Evolutionary conservation across 192 early-diverging fungal genomes (phyloP).

Genomic region (Linnemannia zychae): DNA sequence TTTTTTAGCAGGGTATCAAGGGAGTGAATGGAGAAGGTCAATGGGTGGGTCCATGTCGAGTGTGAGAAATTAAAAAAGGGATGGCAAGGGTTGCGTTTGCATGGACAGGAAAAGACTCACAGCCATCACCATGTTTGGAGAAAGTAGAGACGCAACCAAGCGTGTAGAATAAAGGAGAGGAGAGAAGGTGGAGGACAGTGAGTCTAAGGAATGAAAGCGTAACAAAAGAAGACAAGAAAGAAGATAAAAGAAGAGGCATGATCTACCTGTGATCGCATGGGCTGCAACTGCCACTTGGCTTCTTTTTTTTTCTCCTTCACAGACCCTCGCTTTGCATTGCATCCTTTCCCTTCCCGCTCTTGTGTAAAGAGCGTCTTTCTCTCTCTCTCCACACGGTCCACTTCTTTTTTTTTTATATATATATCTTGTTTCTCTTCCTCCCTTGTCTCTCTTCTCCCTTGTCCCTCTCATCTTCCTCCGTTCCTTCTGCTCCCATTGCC

Average conservation of each 20-base stretch:
- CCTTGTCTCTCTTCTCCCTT: background rate
- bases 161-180: background rate
- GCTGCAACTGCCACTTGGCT: background rate
- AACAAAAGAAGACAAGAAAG: background rate
- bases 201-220: background rate
- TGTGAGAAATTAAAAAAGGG: background rate
- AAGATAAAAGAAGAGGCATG: background rate
- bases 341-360: background rate
- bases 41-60: background rate
- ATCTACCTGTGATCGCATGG: slow-evolving; percentile 9
- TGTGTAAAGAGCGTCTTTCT: background rate
- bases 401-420: background rate
- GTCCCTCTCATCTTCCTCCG: background rate
- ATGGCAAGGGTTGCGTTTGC: background rate
- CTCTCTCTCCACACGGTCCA: background rate
- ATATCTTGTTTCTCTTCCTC: background rate
- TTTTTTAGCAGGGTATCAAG: background rate
- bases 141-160: slow-evolving; percentile 4
- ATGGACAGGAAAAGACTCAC: slow-evolving; percentile 13
- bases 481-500: background rate
- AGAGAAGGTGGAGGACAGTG: background rate
- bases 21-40: background rate
- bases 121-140: slow-evolving; percentile 42
- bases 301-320: too few species aligned
- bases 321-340: background rate